These are phyloP conservation scores for Rhodofomes roseus DNA, from an alignment of 1,284 basidiomycete species.

Conservation along the genomic window DNA sequence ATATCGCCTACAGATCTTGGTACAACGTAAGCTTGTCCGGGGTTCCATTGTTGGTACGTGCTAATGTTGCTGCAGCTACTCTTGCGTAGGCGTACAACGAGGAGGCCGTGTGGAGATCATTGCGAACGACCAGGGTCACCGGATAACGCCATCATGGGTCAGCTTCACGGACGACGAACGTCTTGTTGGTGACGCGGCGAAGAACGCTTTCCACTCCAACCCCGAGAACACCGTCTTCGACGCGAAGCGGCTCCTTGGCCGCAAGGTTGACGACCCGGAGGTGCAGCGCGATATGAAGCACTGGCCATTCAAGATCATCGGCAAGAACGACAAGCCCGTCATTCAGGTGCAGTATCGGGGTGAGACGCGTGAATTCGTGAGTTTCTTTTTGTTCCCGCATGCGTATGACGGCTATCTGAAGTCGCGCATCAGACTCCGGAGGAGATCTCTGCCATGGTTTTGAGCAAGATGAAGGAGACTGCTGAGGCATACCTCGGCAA, in stretches of 20 bases:
- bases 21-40: constrained; percentile 55
- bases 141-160: constrained; percentile 96
- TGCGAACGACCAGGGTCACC: constrained; percentile 96
- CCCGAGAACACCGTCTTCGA: constrained; percentile 96
- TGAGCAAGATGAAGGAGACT: constrained; percentile 99
- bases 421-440: constrained; percentile 62
- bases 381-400: constrained; percentile 26
- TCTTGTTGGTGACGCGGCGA: constrained; percentile 79
- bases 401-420: background rate
- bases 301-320: constrained; percentile 82
- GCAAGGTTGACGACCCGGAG: constrained; percentile 78
- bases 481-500: constrained; percentile 97
- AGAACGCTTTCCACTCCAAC: constrained; percentile 81
- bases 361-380: constrained; percentile 80
- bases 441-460: constrained; percentile 92
- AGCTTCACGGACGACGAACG: constrained; percentile 90
- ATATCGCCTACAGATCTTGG: constrained; percentile 56
- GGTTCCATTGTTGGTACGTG: background rate
- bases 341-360: constrained; percentile 86
- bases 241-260: constrained; percentile 95
- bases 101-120: constrained; percentile 95
- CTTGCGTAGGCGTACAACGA: constrained; percentile 87
- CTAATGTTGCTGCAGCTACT: constrained; percentile 49
- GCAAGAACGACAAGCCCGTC: constrained; percentile 83
- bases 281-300: constrained; percentile 83